Conservation (phyloP, 768 basidiomycete species). For the Hemileccinum rubropunctum region DNA sequence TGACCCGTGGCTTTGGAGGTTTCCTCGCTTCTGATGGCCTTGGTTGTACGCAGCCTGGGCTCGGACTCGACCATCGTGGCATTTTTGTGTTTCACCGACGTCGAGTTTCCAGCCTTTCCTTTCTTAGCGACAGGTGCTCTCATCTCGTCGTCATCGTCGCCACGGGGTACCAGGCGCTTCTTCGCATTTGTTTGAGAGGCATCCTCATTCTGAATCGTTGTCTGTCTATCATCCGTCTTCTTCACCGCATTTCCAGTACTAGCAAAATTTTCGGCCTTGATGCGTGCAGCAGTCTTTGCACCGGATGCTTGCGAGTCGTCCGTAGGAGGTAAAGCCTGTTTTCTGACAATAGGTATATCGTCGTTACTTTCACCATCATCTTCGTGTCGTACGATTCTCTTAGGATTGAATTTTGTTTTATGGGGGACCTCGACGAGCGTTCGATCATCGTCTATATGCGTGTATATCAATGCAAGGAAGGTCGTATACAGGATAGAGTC, state of each 20-base stretch:
- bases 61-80: neutral
- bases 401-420: constrained; percentile 4
- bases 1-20: neutral
- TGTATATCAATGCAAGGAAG: neutral
- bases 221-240: neutral
- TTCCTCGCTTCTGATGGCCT: neutral
- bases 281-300: neutral
- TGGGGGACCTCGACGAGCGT: constrained; percentile 25
- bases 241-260: neutral
- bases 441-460: constrained; percentile 26
- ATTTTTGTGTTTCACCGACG: neutral
- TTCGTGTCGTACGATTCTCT: neutral
- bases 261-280: neutral
- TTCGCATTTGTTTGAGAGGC: neutral
- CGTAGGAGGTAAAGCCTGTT: neutral
- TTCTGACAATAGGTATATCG: neutral
- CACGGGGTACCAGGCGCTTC: constrained; percentile 5
- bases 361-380: constrained; percentile 3
- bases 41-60: neutral
- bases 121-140: constrained; percentile 13
- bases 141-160: neutral
- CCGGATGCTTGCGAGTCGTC: neutral
- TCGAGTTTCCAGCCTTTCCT: constrained; percentile 5
- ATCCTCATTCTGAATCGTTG: neutral
- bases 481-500: neutral